These are phyloP conservation scores for Penicillium tannophilum DNA, from an alignment of 495 filamentous ascomycete species.

Conservation along the genomic window DNA sequence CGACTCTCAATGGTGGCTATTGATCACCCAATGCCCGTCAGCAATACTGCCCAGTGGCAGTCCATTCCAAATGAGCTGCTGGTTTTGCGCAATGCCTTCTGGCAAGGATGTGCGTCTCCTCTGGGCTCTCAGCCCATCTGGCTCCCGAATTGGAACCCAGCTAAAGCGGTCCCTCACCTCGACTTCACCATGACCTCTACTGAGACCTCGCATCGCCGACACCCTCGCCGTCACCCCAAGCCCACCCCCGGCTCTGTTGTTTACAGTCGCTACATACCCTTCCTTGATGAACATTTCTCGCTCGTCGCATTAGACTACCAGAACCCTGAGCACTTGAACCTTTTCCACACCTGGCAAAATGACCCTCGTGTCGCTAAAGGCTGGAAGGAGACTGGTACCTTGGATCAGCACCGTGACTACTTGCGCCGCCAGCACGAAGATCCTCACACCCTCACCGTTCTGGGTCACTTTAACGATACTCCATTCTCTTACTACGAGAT, in stretches of 20 bases:
- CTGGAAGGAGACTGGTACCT: conserved; percentile 66
- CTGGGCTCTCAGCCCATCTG: conserved; percentile 57
- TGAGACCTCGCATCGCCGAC: conserved; percentile 39
- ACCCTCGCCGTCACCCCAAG: conserved; percentile 59
- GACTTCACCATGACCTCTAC: conserved; percentile 40
- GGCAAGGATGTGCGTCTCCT: conserved; percentile 62
- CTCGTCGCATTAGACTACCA: conserved; percentile 59
- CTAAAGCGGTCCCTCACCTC: conserved; percentile 21
- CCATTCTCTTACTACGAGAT: conserved; percentile 67
- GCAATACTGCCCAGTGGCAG: conserved; percentile 12
- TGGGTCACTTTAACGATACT: conserved; percentile 59
- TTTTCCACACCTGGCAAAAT: conserved; percentile 69
- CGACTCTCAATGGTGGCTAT: conserved; percentile 21
- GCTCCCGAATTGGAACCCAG: conserved; percentile 29
- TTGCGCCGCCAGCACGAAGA: conserved; percentile 56
- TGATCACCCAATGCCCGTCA: conserved; percentile 17
- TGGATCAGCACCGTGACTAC: conserved; percentile 63
- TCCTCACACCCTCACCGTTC: conserved; percentile 57
- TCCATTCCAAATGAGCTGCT: conserved; percentile 18
- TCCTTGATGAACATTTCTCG: conserved; percentile 63
- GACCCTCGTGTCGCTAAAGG: conserved; percentile 66
- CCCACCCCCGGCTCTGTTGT: conserved; percentile 57
- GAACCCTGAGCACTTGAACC: conserved; percentile 51
- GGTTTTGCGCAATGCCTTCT: conserved; percentile 46
- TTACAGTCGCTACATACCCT: conserved; percentile 67